Percentiles rank a stretch among this genome's conserved stretches.
Conservation (phyloP, 305 asterid species). For the Fraxinus latifolia region DNA sequence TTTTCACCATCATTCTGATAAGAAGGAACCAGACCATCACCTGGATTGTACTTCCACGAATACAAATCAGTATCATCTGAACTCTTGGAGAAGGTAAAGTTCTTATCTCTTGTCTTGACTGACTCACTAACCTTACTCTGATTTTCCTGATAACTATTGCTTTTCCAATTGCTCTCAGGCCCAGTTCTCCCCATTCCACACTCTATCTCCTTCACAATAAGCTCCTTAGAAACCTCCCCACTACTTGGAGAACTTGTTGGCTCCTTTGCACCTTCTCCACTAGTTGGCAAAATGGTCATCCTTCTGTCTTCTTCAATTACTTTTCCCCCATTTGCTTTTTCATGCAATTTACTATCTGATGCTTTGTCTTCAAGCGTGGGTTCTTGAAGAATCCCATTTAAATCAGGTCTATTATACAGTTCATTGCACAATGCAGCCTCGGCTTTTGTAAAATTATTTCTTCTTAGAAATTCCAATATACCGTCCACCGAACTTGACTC, state of each 20-base stretch:
- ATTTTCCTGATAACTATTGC: slow-evolving; percentile 37
- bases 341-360: slow-evolving; percentile 33
- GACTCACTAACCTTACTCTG: slow-evolving; percentile 43
- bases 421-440: slow-evolving; percentile 85
- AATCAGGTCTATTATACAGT: slow-evolving; percentile 62
- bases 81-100: slow-evolving; percentile 48
- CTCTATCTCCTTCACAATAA: slow-evolving; percentile 86
- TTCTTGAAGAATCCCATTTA: slow-evolving; percentile 58
- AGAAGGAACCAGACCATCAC: slow-evolving; percentile 44
- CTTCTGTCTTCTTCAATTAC: slow-evolving; percentile 35
- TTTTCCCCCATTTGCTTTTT: slow-evolving; percentile 48
- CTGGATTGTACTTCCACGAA: slow-evolving; percentile 46
- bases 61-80: slow-evolving; percentile 61
- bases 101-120: slow-evolving; percentile 53
- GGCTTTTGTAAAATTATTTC: slow-evolving; percentile 75
- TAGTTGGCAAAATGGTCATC: slow-evolving; percentile 27
- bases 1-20: slow-evolving; percentile 49
- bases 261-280: slow-evolving; percentile 41
- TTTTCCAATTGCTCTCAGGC: slow-evolving; percentile 54
- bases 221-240: slow-evolving; percentile 61
- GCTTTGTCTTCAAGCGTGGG: slow-evolving; percentile 59
- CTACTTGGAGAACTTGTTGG: slow-evolving; percentile 35
- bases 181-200: slow-evolving; percentile 58
- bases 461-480: slow-evolving; percentile 66
- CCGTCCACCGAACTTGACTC: slow-evolving; percentile 71